A percentile compares a stretch with the other conserved stretches of the same genome.
Conservation (phyloP, 2,329 filamentous ascomycete genomes). For the Hyphodiscus sp. region DNA sequence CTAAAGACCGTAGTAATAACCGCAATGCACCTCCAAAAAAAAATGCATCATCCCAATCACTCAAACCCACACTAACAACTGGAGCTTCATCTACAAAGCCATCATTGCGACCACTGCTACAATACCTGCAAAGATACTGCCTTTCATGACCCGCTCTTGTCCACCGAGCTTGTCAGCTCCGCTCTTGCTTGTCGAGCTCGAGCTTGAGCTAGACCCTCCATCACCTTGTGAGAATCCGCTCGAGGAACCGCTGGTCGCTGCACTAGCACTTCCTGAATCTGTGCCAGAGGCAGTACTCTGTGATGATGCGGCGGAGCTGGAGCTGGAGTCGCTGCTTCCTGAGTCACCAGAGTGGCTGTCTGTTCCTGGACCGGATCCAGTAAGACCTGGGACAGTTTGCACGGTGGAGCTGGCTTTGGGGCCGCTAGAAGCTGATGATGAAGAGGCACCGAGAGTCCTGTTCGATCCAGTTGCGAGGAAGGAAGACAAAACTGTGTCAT, state of each 20-base stretch:
- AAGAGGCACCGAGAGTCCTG: conserved; percentile 44
- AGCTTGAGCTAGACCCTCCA: conserved; percentile 2
- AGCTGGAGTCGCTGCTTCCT: conserved; percentile 4
- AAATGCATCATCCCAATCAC: conserved; percentile 56
- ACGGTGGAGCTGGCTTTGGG: conserved; percentile 21
- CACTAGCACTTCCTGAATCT: conserved; percentile 21
- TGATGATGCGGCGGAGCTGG: conserved; percentile 10
- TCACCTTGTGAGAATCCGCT: conserved; percentile 29
- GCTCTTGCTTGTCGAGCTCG: conserved; percentile 13
- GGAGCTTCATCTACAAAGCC: conserved; percentile 49
- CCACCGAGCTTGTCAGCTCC: conserved; percentile 21
- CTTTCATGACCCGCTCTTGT: conserved; percentile 24
- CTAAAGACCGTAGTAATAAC: conserved; percentile 4
- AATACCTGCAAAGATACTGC: conserved; percentile 27
- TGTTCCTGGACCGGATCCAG: conserved; percentile 41
- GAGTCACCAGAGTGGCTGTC: conserved; percentile 23
- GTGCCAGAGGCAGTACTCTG: conserved; percentile 18
- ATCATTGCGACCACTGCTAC: conserved; percentile 29
- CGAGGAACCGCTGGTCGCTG: conserved; percentile 16
- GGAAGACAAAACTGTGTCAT: conserved; percentile 69
- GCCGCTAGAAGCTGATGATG: conserved; percentile 33
- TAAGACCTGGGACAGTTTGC: conserved; percentile 49
- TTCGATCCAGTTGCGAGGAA: conserved; percentile 76
- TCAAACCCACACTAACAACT: conserved; percentile 60
- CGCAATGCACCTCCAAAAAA: conserved; percentile 8